Evolutionary conservation across 2,329 filamentous ascomycete genomes (phyloP).

Genomic region (Emergomyces pasteurianus): DNA sequence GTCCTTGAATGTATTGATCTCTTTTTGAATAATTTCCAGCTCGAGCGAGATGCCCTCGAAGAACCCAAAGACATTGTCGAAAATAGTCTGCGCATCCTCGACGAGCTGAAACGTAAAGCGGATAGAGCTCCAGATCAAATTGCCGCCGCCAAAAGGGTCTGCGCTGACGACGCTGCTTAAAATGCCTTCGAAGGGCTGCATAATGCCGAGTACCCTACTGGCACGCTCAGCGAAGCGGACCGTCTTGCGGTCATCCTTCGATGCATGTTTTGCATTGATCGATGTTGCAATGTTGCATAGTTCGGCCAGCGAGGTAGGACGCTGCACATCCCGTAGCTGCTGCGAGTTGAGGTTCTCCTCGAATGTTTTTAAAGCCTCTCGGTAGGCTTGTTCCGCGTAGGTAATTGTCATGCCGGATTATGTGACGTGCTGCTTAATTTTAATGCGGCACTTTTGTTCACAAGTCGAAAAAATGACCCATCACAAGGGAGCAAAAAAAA

Average conservation of each 20-base stretch:
- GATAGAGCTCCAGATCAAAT: conserved; percentile 5
- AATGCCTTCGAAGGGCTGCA: conserved; percentile 3
- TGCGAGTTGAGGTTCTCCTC: conserved; percentile 4
- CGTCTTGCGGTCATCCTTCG: conserved; percentile 21
- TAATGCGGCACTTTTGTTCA: too few species aligned
- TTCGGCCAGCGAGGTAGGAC: conserved; percentile 1
- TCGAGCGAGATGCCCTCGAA: conserved; percentile 3
- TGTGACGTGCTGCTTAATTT: not conserved
- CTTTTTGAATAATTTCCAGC: conserved; percentile 4
- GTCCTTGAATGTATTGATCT: conserved; percentile 3
- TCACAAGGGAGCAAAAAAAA: too few species aligned
- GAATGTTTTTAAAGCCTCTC: conserved; percentile 2
- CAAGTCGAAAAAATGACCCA: not conserved
- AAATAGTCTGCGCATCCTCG: not conserved
- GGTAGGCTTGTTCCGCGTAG: conserved; percentile 1
- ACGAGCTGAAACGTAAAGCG: conserved; percentile 3
- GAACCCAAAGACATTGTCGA: conserved; percentile 5
- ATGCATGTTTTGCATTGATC: conserved; percentile 17
- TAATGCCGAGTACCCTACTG: not conserved
- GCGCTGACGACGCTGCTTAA: not conserved
- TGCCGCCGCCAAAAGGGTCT: not conserved
- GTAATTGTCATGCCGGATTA: not conserved
- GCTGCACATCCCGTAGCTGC: conserved; percentile 2
- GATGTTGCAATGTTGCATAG: not conserved
- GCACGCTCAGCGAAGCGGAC: not conserved